Evolutionary conservation across 768 basidiomycete genomes (phyloP), one percentile per base, ranked within the genome.

Genomic region (Amanita subjunquillea): DNA sequence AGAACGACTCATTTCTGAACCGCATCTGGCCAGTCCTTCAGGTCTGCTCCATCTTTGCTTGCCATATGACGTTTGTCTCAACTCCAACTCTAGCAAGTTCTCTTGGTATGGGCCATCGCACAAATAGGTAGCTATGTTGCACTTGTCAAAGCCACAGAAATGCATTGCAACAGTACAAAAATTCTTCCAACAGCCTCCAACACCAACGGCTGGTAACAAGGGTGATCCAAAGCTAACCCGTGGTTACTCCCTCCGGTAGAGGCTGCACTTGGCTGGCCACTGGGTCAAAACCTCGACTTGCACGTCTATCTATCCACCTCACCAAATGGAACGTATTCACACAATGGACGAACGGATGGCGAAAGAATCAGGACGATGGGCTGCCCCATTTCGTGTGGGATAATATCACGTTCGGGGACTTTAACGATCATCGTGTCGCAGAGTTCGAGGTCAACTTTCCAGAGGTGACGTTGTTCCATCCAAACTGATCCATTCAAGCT

Each of bases 351-450:
- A 69, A 73, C 1, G 72, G 67, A 34, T 76, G 72, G 65, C 66
- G 72, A 40, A 70, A 72, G 49, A 69, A 78, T 47, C 67, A 69
- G 36, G 77, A 75, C 42, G 74, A 71, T 52, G 66, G 62, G 23
- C 67, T 91, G 36, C 87, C 87, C 5, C 73, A 74, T 55, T 83
- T 90, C 55, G 72, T 82, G 17, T 92, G 90, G 90, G 68, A 80
- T 30, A 82, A 89, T 59, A 78, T 92, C 44, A 82, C 78, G 0
- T 88, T 82, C 53, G 90, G 90, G 37, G 78, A 89, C 60, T 92
- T 79, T 76, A 76, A 74, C 40, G 83, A 89, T 39, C 64, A 72
- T 37, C 67, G 84, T 54, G 69, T 70, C 5, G 72, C 76, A 54
- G 69, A 82, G 46, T 74, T 78, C 55, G 73, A 81, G 43, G 66